Evolutionary conservation across 768 basidiomycete genomes (phyloP).

Genomic region (Mrakia blollopis): DNA sequence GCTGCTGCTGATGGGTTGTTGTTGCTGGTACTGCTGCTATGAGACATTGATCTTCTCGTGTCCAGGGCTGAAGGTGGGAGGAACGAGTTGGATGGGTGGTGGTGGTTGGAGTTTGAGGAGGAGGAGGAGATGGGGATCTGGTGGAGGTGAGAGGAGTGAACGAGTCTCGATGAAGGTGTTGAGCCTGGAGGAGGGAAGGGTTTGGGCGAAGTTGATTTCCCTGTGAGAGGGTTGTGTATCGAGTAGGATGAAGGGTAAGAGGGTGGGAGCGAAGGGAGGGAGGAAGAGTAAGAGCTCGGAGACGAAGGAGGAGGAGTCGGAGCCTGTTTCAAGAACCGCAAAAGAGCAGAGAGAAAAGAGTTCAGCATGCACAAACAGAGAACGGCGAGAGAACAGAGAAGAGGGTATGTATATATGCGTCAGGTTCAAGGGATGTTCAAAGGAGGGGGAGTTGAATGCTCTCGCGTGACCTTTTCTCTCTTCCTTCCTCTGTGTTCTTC

Average conservation of each 20-base stretch:
- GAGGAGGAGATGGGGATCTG: conserved; percentile 8
- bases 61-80: background rate
- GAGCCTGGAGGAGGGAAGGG: conserved; percentile 12
- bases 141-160: background rate
- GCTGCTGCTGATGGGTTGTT: background rate
- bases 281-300: background rate
- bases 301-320: conserved; percentile 6
- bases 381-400: background rate
- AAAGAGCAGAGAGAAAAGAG: background rate
- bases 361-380: too few species aligned
- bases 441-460: too few species aligned
- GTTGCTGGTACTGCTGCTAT: background rate
- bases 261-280: background rate
- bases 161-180: background rate
- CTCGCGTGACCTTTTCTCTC: background rate
- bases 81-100: background rate
- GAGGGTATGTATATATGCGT: background rate
- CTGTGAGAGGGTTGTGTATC: conserved; percentile 11
- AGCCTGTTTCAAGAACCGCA: background rate
- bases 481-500: too few species aligned
- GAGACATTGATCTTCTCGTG: conserved; percentile 11
- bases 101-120: background rate
- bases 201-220: conserved; percentile 6
- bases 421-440: background rate
- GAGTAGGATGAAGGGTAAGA: conserved; percentile 8